Base-by-base conservation (phyloP, 2,329 filamentous ascomycete species). In the Fusarium nelsonii region DNA sequence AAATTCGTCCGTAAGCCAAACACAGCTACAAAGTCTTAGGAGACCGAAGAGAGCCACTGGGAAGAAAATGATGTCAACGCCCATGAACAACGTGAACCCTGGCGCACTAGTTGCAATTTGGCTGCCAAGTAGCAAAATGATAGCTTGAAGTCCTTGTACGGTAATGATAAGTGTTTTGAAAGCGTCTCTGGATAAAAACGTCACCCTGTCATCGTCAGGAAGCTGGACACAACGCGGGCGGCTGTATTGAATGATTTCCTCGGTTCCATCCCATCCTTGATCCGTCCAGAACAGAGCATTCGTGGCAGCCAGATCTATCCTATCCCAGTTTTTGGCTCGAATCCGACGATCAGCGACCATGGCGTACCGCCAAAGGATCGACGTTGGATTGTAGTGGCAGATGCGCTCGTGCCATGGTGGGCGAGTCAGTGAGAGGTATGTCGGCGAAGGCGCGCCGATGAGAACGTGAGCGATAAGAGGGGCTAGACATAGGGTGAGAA, bases 341-440 rank as follows among this genome's bases (percentile, higher is more conserved):
- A 69, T 33, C 0, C 65, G 51, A 3, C 65, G 51, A 14, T 68
- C 65, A 1, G 63, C 23, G 6, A 69, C 43, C 4, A 39, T 28
- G 1, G 39, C 58, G 8, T 68, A 68, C 7, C 65, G 41, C 65
- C 65, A 68, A 1, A 68, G 33, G 4, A 68, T 67, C 1, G 63
- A 68, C 2, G 65, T 68, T 7, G 65, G 65, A 3, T 68, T 68
- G 3, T 68, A 68, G 8, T 64, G 65, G 2, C 65, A 68, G 3
- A 68, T 9, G 3, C 50, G 33, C 8, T 68, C 63, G 11, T 68
- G 63, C 59, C 58, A 69, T n/a, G 41, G 15, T 1, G 65, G 65
- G 18, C 59, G 54, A 9, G 55, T 53, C 5, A 41, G 2, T 1
- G 40, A 32, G 8, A 68, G 54, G 16, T 44, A 60, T 2, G 58